Percentiles rank a stretch among this genome's conserved stretches.
phyloP scores from a whole-genome alignment of 2,329 filamentous ascomycete species.

The Onygenales sp. region DNA sequence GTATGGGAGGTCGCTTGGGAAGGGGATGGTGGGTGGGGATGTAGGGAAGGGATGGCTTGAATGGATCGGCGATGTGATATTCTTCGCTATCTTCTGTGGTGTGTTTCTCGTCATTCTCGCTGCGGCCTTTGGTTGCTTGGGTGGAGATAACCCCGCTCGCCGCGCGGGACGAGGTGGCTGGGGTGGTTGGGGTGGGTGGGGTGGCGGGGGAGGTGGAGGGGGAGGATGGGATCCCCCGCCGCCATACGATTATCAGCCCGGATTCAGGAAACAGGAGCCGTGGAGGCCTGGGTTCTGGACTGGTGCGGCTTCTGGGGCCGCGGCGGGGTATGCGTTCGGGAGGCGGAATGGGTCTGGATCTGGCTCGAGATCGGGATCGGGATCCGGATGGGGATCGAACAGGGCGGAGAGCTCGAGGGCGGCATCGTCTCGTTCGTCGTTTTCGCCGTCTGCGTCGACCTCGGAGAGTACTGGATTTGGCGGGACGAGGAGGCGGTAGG shows the following conservation, averaged over 20 bases:
- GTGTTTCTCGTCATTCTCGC: slow-evolving; percentile 15
- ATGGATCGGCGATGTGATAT: slow-evolving; percentile 19
- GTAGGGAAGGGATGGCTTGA: slow-evolving; percentile 2
- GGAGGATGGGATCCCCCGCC: slow-evolving; percentile 27
- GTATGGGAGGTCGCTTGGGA: slow-evolving; percentile 49
- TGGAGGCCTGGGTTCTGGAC: slow-evolving; percentile 42
- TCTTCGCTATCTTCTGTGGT: slow-evolving; percentile 21
- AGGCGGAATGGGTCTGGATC: slow-evolving; percentile 14
- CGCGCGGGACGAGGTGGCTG: slow-evolving; percentile 18
- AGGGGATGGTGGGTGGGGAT: slow-evolving; percentile 17
- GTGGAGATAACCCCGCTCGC: slow-evolving; percentile 14
- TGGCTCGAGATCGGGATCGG: not conserved
- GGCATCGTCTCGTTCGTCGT: not conserved
- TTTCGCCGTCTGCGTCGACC: not conserved
- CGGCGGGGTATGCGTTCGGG: slow-evolving; percentile 34
- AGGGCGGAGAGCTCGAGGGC: not conserved
- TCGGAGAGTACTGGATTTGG: slow-evolving; percentile 3
- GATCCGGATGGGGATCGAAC: slow-evolving; percentile 2
- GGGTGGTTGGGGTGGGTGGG: slow-evolving; percentile 15
- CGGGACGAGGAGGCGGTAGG: not conserved
- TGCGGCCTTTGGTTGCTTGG: slow-evolving; percentile 19
- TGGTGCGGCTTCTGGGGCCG: slow-evolving; percentile 32
- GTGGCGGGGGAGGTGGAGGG: slow-evolving; percentile 20
- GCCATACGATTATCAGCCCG: slow-evolving; percentile 27
- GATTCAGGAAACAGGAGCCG: slow-evolving; percentile 11